phyloP scores from a whole-genome alignment of 2,329 filamentous ascomycete genomes.

The Aspergillus texensis region DNA sequence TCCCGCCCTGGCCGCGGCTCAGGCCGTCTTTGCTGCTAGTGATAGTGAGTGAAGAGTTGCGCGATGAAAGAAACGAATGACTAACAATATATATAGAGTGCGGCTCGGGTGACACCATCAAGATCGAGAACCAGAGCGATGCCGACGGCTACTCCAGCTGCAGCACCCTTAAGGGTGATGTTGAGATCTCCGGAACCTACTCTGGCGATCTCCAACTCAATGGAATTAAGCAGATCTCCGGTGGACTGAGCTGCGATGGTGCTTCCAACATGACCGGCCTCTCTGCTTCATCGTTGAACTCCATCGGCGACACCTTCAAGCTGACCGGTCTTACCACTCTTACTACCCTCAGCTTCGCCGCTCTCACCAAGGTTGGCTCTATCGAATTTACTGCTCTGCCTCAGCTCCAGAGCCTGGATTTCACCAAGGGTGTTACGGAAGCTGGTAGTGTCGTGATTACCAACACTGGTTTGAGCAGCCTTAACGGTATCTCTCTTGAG shows the following conservation, averaged over 20 bases:
- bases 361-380: conserved; percentile 65
- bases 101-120: conserved; percentile 34
- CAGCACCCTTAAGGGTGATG: conserved; percentile 67
- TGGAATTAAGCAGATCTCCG: conserved; percentile 62
- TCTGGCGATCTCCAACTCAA: conserved; percentile 63
- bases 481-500: conserved; percentile 79
- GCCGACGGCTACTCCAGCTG: conserved; percentile 68
- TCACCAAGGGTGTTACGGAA: conserved; percentile 66
- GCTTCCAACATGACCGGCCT: conserved; percentile 67
- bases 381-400: conserved; percentile 76
- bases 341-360: conserved; percentile 66
- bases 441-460: conserved; percentile 72
- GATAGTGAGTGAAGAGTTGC: conserved; percentile 22
- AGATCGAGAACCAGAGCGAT: conserved; percentile 62
- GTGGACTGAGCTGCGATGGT: conserved; percentile 55
- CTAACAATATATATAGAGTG: conserved; percentile 22
- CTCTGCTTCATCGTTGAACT: conserved; percentile 60
- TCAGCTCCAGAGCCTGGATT: conserved; percentile 60
- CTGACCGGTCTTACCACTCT: conserved; percentile 71
- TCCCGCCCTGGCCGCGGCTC: conserved; percentile 57
- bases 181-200: conserved; percentile 64
- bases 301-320: conserved; percentile 70
- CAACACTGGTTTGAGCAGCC: conserved; percentile 79
- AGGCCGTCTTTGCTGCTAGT: conserved; percentile 53
- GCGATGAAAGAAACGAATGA: not conserved